Evolutionary conservation across 352 stramenopile genomes (phyloP).

Genomic region (Phytopythium boreale): DNA sequence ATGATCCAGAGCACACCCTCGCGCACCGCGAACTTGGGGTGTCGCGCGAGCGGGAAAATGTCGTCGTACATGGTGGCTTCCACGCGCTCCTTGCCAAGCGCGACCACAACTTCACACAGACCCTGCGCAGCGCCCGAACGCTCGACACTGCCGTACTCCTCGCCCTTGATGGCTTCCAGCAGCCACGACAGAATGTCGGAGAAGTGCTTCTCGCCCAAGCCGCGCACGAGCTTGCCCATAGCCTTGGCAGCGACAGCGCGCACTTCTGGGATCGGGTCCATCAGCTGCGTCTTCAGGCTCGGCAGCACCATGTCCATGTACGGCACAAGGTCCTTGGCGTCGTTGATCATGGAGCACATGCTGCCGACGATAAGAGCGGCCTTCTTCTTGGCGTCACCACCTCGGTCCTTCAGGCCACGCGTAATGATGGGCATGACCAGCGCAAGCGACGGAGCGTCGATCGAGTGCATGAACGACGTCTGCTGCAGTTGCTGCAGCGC

Average conservation of each 20-base stretch:
- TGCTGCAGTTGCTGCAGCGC: conserved; percentile 97
- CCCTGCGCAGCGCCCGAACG: conserved; percentile 97
- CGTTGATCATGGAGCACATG: conserved; percentile 99
- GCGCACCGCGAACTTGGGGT: conserved; percentile 94
- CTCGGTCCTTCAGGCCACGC: conserved; percentile 96
- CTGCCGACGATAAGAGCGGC: conserved; percentile 98
- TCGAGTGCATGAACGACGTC: conserved; percentile 99
- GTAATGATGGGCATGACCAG: conserved; percentile 99
- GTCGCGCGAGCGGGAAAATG: conserved; percentile 93
- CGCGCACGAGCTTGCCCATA: conserved; percentile 93
- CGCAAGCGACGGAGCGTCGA: conserved; percentile 98
- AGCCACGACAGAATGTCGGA: conserved; percentile 97
- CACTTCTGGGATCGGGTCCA: conserved; percentile 95
- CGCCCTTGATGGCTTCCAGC: conserved; percentile 93
- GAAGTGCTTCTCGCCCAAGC: conserved; percentile 95
- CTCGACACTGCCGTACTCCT: conserved; percentile 93
- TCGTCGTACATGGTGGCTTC: conserved; percentile 86
- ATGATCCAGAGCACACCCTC: conserved; percentile 99
- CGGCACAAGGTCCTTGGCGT: conserved; percentile 96
- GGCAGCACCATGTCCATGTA: conserved; percentile 98
- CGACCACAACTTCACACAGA: conserved; percentile 95
- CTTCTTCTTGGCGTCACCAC: conserved; percentile 98
- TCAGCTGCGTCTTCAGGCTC: conserved; percentile 92
- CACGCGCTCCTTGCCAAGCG: conserved; percentile 76
- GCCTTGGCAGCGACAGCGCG: conserved; percentile 94